Base-by-base conservation (phyloP, 805 yeast genomes). In the Candida khao-thaluensis region DNA sequence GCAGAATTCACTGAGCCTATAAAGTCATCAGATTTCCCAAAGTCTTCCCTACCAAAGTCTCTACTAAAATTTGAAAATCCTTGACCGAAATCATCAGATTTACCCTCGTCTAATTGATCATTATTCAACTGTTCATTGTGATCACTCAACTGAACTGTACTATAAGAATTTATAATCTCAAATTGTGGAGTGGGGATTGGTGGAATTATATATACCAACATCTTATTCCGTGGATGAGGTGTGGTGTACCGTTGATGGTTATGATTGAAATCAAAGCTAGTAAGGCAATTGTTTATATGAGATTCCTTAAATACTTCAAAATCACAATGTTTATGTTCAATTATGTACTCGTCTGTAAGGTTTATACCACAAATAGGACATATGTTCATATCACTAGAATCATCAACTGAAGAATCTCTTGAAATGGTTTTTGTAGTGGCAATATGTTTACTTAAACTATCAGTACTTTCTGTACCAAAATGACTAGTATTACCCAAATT, bases 241-340 rank as follows among this genome's bases (percentile, higher is more conserved):
- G 12, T 21, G 18, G 49, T 45, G 30, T 56, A 54, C 30, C 88
- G 60, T 37, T 72, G 71, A 38, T 74, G 73, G 24, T 74, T 76
- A 5, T 80, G 76, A 27, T 78, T 70, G n/a, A 85, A 82, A 36
- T 80, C 75, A 50, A 75, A 79, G 44, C 82, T 83, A 17, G 84
- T 77, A 12, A 93, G 57, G 57, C 99, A 93, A 5, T 68, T 66
- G 45, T 75, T 79, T 23, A 91, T 79, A 61, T 91, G 98, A 0
- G 54, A 56, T 49, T 82, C 91, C 40, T 76, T 66, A 46, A 53
- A 76, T 15, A 62, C 65, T 26, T 60, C 68, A 31, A 57, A 64
- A 21, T 54, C 62, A 5, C 48, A 52, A 37, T 46, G 47, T 29
- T 47, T 46, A 18, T 43, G 46, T 7, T 41, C 40, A 4, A 35